Percentiles rank a stretch among this genome's conserved stretches.
phyloP scores from a whole-genome alignment of 352 stramenopile species.

The Phytophthora cryptogea region DNA sequence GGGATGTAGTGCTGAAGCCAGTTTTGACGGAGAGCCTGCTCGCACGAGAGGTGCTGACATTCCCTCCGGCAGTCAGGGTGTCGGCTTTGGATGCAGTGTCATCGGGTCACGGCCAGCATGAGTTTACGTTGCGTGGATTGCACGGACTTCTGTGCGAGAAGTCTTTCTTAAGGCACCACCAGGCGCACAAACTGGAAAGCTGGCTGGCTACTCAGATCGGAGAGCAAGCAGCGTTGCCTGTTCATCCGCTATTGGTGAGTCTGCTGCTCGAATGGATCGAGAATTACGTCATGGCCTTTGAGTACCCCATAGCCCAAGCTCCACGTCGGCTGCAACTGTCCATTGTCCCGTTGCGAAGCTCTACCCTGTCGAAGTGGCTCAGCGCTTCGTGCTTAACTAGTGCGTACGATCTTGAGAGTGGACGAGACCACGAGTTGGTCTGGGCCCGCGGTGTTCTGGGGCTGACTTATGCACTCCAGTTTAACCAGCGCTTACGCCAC shows the following conservation, averaged over 20 bases:
- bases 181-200: slow-evolving; percentile 53
- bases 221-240: slow-evolving; percentile 42
- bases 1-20: slow-evolving; percentile 66
- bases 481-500: slow-evolving; percentile 69
- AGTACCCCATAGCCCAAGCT: slow-evolving; percentile 64
- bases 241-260: slow-evolving; percentile 60
- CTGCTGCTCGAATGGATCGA: slow-evolving; percentile 73
- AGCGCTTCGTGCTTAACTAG: slow-evolving; percentile 24
- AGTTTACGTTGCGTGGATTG: slow-evolving; percentile 57
- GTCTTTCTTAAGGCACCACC: slow-evolving; percentile 68
- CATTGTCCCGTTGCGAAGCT: slow-evolving; percentile 56
- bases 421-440: slow-evolving; percentile 20
- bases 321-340: slow-evolving; percentile 59
- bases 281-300: slow-evolving; percentile 78
- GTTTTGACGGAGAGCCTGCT: slow-evolving; percentile 71
- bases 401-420: slow-evolving; percentile 10
- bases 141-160: slow-evolving; percentile 66
- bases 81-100: slow-evolving; percentile 36
- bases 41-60: slow-evolving; percentile 58
- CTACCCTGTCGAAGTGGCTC: slow-evolving; percentile 49
- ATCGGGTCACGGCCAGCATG: slow-evolving; percentile 40
- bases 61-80: slow-evolving; percentile 35
- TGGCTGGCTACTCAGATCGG: slow-evolving; percentile 55
- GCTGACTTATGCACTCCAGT: slow-evolving; percentile 64
- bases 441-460: slow-evolving; percentile 50